These are phyloP conservation scores for Primulina tabacum DNA, from an alignment of 257 asterid species.

Conservation along the genomic window DNA sequence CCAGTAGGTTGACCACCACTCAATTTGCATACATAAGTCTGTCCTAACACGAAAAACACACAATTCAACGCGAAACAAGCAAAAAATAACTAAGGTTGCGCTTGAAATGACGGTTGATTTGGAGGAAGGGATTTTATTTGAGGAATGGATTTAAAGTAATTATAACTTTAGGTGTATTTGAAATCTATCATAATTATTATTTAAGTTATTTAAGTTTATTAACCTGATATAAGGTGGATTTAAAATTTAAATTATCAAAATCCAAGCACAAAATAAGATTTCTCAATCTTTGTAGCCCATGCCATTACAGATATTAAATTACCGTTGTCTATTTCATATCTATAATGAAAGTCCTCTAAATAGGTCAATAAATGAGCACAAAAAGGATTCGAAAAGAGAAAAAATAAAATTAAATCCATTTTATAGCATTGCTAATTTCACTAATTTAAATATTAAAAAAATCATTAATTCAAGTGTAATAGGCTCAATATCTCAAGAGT, in stretches of 20 bases:
- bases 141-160: not conserved
- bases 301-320: not conserved
- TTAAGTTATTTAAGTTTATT: too few relatives aligned
- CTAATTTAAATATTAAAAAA: too few relatives aligned
- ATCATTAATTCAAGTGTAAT: not conserved
- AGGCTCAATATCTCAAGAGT: not conserved
- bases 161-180: not conserved
- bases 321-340: not conserved
- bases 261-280: not conserved
- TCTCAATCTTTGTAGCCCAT: not conserved
- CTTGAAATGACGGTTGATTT: not conserved
- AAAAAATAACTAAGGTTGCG: not conserved
- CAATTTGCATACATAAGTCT: conserved; percentile 3
- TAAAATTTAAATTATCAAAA: too few relatives aligned
- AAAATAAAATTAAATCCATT: too few relatives aligned
- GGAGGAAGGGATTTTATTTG: not conserved
- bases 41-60: not conserved
- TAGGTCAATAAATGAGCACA: not conserved
- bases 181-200: too few relatives aligned
- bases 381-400: not conserved
- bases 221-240: too few relatives aligned
- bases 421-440: not conserved
- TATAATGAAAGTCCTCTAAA: not conserved
- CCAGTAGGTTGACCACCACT: conserved; percentile 1
- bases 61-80: not conserved